Conservation (phyloP, 164 flowering plant species). For the Brasenia schreberi region DNA sequence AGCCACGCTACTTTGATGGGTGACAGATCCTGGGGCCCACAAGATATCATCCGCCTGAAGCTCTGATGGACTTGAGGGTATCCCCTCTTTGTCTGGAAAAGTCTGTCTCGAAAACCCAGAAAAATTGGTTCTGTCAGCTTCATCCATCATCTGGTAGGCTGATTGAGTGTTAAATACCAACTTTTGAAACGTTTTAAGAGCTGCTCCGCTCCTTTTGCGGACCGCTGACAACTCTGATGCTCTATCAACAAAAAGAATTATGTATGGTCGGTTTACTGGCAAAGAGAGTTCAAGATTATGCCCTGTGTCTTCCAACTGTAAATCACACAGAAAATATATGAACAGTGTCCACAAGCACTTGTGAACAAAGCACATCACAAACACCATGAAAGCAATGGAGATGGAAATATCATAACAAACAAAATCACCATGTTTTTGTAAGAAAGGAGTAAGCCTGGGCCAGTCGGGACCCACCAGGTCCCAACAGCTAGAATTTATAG, state of each 20-base stretch:
- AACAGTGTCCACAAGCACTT: not conserved
- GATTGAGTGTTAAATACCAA: conserved; percentile 27
- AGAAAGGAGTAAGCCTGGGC: too few relatives aligned
- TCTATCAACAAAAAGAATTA: conserved; percentile 82
- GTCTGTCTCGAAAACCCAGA: conserved; percentile 10
- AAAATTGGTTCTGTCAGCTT: conserved; percentile 6
- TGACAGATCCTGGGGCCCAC: not conserved
- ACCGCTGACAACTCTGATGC: conserved; percentile 41
- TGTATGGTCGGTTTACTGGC: conserved; percentile 55
- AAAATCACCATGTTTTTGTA: not conserved
- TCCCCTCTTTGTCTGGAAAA: conserved; percentile 11
- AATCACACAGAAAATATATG: conserved; percentile 4
- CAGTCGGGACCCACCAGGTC: too few relatives aligned
- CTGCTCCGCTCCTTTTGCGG: conserved; percentile 43
- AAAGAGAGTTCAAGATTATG: conserved; percentile 32
- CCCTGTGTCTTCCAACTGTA: conserved; percentile 53
- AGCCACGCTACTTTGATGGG: too few relatives aligned
- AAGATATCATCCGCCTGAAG: conserved; percentile 5
- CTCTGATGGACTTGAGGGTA: conserved; percentile 15
- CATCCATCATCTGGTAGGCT: conserved; percentile 11
- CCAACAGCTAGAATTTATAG: too few relatives aligned
- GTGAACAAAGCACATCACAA: not conserved
- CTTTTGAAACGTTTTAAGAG: conserved; percentile 46
- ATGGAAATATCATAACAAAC: not conserved
- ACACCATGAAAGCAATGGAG: not conserved